Evolutionary conservation across 352 stramenopile genomes (phyloP).

Genomic region (Pelagophyceae sp.): DNA sequence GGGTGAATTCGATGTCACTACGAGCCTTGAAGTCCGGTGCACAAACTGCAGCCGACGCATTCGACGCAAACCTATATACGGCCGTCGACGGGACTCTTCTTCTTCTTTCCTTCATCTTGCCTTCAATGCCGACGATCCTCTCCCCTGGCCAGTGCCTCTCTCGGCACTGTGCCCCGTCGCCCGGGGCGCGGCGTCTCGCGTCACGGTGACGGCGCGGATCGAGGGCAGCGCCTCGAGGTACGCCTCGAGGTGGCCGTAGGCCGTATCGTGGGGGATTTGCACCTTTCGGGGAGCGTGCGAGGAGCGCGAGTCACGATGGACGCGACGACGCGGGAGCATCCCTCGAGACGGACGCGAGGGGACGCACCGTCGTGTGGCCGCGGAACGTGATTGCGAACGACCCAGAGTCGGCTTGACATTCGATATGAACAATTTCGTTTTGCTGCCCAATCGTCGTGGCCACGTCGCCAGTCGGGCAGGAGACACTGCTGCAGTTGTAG

Average conservation of each 20-base stretch:
- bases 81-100: too few species aligned
- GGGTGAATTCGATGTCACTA: constrained; percentile 24
- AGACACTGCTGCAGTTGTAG: constrained; percentile 18
- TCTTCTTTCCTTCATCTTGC: too few species aligned
- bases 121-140: too few species aligned
- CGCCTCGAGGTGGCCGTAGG: constrained; percentile 15
- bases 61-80: not conserved
- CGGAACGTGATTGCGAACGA: constrained; percentile 14
- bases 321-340: too few species aligned
- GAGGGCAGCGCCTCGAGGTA: constrained; percentile 16
- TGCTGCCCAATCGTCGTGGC: constrained; percentile 5
- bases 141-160: too few species aligned
- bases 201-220: constrained; percentile 21
- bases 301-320: too few species aligned
- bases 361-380: constrained; percentile 20
- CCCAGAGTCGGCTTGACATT: constrained; percentile 14
- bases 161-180: too few species aligned
- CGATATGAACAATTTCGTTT: constrained; percentile 22
- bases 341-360: too few species aligned
- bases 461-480: constrained; percentile 21
- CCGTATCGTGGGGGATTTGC: constrained; percentile 18
- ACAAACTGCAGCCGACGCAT: not conserved
- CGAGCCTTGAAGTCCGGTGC: not conserved
- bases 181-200: too few species aligned
- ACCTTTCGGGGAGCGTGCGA: too few species aligned